These are phyloP conservation scores for Populus tomentosa DNA, from an alignment of 441 rosid species.

Conservation along the genomic window DNA sequence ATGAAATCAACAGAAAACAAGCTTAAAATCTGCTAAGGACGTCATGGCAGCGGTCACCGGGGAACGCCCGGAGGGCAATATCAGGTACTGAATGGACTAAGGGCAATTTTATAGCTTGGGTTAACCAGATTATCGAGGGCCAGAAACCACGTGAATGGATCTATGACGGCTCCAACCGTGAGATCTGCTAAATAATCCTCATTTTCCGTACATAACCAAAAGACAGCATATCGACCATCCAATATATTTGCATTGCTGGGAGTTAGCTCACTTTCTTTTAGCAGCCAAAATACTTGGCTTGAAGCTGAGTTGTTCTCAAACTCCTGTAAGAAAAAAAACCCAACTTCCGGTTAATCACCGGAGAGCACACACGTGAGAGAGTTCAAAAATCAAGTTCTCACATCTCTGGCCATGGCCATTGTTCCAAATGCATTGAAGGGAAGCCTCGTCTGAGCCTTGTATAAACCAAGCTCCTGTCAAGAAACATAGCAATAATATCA, in stretches of 20 bases:
- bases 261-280: conserved; percentile 98
- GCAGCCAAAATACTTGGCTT: conserved; percentile 94
- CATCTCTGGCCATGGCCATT: conserved; percentile 99
- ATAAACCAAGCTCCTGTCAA: conserved; percentile 83
- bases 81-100: conserved; percentile 24
- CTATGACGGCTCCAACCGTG: conserved; percentile 91
- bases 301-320: conserved; percentile 91
- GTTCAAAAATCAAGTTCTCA: conserved; percentile 32
- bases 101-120: conserved; percentile 90
- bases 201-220: conserved; percentile 89
- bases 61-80: background rate
- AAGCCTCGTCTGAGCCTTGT: conserved; percentile 96
- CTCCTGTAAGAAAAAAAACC: conserved; percentile 45
- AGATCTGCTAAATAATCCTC: conserved; percentile 88
- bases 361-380: background rate
- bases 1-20: conserved; percentile 3
- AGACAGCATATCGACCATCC: conserved; percentile 97
- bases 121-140: conserved; percentile 78
- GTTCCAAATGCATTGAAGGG: conserved; percentile 99
- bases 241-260: conserved; percentile 97
- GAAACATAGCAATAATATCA: background rate
- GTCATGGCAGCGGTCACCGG: background rate
- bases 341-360: background rate
- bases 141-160: conserved; percentile 91
- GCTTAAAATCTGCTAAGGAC: background rate